Evolutionary conservation across 148 eudicot species (phyloP), one percentile per base, ranked within the genome.

Genomic region (Nyssa sinensis): DNA sequence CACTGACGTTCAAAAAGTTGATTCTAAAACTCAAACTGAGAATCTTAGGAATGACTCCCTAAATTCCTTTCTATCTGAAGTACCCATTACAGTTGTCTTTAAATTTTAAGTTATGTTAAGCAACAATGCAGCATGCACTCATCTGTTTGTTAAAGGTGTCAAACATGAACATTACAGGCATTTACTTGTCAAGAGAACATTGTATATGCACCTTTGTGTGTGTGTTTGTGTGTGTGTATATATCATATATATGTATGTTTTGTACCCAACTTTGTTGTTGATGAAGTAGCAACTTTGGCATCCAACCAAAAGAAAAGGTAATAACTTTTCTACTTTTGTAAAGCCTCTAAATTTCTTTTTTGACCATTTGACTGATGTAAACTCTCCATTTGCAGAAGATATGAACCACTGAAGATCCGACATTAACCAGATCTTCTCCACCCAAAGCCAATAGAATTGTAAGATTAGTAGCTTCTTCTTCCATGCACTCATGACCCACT

Each of bases 201-300:
- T 33, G 21, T 62, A 4, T 12, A 34, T 5, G 23, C 14, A 34
- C 9, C 34, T 32, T 66, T 37, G 7, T 25, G 28, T 24, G 47
- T 35, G 23, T 24, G 8, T 37, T 3, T 37, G 8, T 8, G 8
- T 37, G 8, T 37, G 8, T 37, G 8, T 37, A 49, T 49, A 49
- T 14, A 13, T 49, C 17, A 49, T 13, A 14, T 13, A 7, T 13
- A 2, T 49, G 12, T 49, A 2, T 35, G 34, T 47, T 17, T 29
- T 7, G 28, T 13, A 21, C 59, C 59, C 62, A 51, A 21, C 27
- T 21, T 19, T 51, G 21, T 19, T 51, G 21, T 53, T 51, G 27
- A 53, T 69, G 72, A 21, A 30, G 8, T 51, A n/a, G 33, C 72
- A 31, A 53, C 62, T 21, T 69, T 53, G 25, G 19, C 61, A 69